Base-by-base conservation (phyloP, 345 rosid species). In the Laguncularia racemosa region DNA sequence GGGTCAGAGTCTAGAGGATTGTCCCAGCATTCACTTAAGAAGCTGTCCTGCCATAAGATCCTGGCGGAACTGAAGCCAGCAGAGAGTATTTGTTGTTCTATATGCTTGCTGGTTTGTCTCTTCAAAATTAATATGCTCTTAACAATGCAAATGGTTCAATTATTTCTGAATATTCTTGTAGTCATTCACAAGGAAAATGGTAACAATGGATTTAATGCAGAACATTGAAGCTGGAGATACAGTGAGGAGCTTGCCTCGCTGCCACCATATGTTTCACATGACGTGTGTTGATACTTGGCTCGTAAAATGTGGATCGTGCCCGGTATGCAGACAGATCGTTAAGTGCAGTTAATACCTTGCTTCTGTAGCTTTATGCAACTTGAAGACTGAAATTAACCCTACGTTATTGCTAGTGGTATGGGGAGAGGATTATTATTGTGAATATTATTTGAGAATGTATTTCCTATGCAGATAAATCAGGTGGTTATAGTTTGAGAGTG, bases 241-340 rank as follows among this genome's bases (percentile, higher is more conserved):
- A 26, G 82, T 73, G 60, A 73, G 91, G 76, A 69, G 74, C 68
- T 82, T 89, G 66, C 95, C 95, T 9, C 64, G 46, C 38, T 89
- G 95, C 72, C 66, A 68, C 62, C 96, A 89, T 57, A 72, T 75
- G 18, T 89, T 81, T 76, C 96, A 89, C 68, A 63, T 84, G 72
- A 73, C 71, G n/a, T 89, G 96, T 61, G 91, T 89, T 52, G 95
- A 85, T 69, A 84, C 72, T 76, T 89, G 91, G 96, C 86, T 89
- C 52, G 66, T 78, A 20, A 71, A 80, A 62, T 86, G 78, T 51
- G 81, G 91, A 7, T 83, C 93, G 0, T 89, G 93, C 65, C 96
- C 93, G 20, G 67, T 89, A 19, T 83, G 96, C 68, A 82, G 95
- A 73, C 89, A 60, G 58, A 72, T 68, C 46, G 84, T 85, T 14